Evolutionary conservation across 768 basidiomycete species (phyloP), one percentile per base, ranked within the genome.

Genomic region (Polyporus arcularius): DNA sequence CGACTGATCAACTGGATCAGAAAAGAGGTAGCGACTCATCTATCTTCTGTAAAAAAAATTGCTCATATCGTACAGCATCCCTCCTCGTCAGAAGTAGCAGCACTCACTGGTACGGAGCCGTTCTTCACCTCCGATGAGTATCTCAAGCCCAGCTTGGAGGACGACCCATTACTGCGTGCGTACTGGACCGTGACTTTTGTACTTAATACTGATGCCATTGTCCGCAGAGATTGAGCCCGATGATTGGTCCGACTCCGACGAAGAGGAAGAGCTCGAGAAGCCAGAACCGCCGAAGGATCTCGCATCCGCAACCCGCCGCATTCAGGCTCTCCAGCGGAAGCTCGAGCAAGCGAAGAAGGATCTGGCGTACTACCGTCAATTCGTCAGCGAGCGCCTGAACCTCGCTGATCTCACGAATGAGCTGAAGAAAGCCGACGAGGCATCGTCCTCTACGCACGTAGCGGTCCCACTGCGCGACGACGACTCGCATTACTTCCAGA

Each of bases 401-500:
- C 64, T 83, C 6, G 61, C 79, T 1, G 72, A 66, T 58, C 69
- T 85, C 32, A 67, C 78, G 5, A 82, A 83, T 21, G 78, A 76
- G 16, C 60, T 79, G 1, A 73, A 76, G 10, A 80, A 80, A 30
- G 48, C 62, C 21, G 21, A 26, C 60, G 72, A 35, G 8, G 62
- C 49, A 14, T 58, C 68, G 12, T 56, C 67, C n/a, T 65, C 69
- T 21, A 67, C 57, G 30, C 67, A 72, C 49, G 63, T 67, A 4
- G 50, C 70, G 16, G 65, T 70, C 28, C 64, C 80, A n/a, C 67
- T 68, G 30, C 75, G 90, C 40, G 94, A 97, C 66, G 92, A 97
- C 62, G 96, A 98, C 71, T 84, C 91, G 0, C 93, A 97, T 70
- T 98, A 98, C 74, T 98, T 97, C 74, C 81, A 90, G 57, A 92